These are phyloP conservation scores for Moesziomyces parantarcticus DNA, from an alignment of 1,284 basidiomycete species.

Conservation along the genomic window DNA sequence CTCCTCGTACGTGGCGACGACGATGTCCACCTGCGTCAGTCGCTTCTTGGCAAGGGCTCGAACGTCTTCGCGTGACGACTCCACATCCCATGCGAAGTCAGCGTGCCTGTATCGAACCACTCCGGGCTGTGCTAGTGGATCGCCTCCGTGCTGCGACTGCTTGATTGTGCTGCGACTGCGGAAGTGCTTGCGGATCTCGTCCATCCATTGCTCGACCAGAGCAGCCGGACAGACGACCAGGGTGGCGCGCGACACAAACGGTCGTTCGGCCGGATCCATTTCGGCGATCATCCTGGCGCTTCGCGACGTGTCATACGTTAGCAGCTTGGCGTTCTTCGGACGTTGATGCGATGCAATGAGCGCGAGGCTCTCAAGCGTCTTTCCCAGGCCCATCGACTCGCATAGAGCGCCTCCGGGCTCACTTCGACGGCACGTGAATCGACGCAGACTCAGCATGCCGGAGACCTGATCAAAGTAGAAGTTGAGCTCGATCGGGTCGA, in stretches of 20 bases:
- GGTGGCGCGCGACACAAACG: constrained; percentile 44
- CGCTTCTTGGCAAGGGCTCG: constrained; percentile 16
- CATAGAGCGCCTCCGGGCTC: constrained; percentile 56
- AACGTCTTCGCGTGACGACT: constrained; percentile 13
- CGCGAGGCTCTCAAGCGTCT: constrained; percentile 47
- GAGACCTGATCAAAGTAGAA: constrained; percentile 52
- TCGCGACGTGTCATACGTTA: constrained; percentile 39
- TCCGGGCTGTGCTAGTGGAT: constrained; percentile 20
- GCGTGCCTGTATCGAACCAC: constrained; percentile 33
- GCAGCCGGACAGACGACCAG: constrained; percentile 51
- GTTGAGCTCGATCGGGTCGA: constrained; percentile 22
- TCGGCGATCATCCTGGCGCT: constrained; percentile 40
- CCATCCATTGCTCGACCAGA: constrained; percentile 53
- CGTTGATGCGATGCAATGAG: constrained; percentile 47
- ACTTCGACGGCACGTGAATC: constrained; percentile 32
- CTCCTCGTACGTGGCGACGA: constrained; percentile 56
- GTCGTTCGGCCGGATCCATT: constrained; percentile 18
- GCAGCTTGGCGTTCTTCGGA: constrained; percentile 20
- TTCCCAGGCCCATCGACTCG: constrained; percentile 56
- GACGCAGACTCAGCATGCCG: constrained; percentile 37
- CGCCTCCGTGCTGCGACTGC: background rate
- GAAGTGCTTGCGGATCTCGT: constrained; percentile 51
- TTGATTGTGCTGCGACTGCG: constrained; percentile 23
- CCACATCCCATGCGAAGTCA: constrained; percentile 34
- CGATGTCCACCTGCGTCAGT: constrained; percentile 39